These are phyloP conservation scores for Cordia subcordata DNA, from an alignment of 257 asterid species.

Conservation along the genomic window DNA sequence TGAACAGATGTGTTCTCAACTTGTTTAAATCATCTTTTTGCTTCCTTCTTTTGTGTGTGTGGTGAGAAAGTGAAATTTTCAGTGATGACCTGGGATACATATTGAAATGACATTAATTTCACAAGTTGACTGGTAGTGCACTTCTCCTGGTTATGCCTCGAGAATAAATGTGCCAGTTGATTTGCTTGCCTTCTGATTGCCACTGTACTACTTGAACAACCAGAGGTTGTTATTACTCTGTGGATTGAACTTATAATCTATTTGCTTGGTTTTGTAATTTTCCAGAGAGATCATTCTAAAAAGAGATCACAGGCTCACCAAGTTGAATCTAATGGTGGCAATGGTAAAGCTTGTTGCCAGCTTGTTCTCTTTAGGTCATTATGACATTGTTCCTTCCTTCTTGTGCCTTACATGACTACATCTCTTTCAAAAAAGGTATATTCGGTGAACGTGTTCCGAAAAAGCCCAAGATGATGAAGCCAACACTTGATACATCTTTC, in stretches of 20 bases:
- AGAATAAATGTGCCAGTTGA: too few species aligned
- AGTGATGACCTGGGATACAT: too few species aligned
- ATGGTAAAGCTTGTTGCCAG: slow-evolving; percentile 37
- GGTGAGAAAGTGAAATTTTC: too few species aligned
- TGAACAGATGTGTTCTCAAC: too few species aligned
- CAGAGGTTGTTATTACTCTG: background rate
- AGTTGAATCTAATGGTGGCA: slow-evolving; percentile 63
- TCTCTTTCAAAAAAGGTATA: slow-evolving; percentile 51
- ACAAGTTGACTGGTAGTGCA: too few species aligned
- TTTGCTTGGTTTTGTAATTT: slow-evolving; percentile 24
- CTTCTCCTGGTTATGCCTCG: too few species aligned
- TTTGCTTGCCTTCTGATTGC: too few species aligned
- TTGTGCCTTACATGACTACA: slow-evolving; percentile 14
- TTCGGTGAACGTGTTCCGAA: slow-evolving; percentile 60
- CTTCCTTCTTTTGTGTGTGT: too few species aligned
- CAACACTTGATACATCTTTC: slow-evolving; percentile 59
- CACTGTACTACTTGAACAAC: too few species aligned
- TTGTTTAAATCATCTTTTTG: too few species aligned
- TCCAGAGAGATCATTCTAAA: slow-evolving; percentile 60
- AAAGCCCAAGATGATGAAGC: slow-evolving; percentile 77
- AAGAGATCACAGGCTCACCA: slow-evolving; percentile 65
- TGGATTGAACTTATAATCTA: background rate
- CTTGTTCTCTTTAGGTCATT: slow-evolving; percentile 7
- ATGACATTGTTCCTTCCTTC: slow-evolving; percentile 5
- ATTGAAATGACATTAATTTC: too few species aligned